Conservation (phyloP, 371 early-diverging fungal genomes). For the Mortierella sp. region DNA sequence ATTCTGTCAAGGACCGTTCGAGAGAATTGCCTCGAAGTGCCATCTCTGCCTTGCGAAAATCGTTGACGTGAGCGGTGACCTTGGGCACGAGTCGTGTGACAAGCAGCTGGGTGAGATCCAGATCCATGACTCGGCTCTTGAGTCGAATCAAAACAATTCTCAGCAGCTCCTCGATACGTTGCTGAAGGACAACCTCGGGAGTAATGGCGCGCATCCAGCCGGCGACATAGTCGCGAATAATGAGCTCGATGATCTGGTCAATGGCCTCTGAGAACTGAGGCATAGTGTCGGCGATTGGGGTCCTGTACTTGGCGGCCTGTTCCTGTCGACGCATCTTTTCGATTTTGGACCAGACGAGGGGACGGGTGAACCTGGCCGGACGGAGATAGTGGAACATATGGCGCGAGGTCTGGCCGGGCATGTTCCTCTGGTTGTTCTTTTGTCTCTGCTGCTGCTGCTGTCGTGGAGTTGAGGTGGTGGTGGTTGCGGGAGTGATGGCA, state of each 20-base stretch:
- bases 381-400: slow-evolving; percentile 44
- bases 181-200: slow-evolving; percentile 44
- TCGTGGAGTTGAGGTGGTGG: neutral
- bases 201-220: slow-evolving; percentile 71
- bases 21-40: slow-evolving; percentile 67
- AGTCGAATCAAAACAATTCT: slow-evolving; percentile 59
- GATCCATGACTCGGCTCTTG: slow-evolving; percentile 60
- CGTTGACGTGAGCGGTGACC: slow-evolving; percentile 77
- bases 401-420: slow-evolving; percentile 38
- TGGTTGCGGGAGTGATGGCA: neutral
- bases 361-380: slow-evolving; percentile 49
- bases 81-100: slow-evolving; percentile 74
- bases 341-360: slow-evolving; percentile 35
- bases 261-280: slow-evolving; percentile 61
- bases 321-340: slow-evolving; percentile 44
- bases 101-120: slow-evolving; percentile 73
- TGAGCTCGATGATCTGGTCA: slow-evolving; percentile 59
- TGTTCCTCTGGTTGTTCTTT: slow-evolving; percentile 20
- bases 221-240: slow-evolving; percentile 70
- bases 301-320: slow-evolving; percentile 47
- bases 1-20: slow-evolving; percentile 68
- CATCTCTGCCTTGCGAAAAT: slow-evolving; percentile 76
- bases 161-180: slow-evolving; percentile 62
- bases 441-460: slow-evolving; percentile 15
- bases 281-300: slow-evolving; percentile 48